These are phyloP conservation scores for Plasmodium inui DNA, from an alignment of 169 alveolate species.

Conservation along the genomic window DNA sequence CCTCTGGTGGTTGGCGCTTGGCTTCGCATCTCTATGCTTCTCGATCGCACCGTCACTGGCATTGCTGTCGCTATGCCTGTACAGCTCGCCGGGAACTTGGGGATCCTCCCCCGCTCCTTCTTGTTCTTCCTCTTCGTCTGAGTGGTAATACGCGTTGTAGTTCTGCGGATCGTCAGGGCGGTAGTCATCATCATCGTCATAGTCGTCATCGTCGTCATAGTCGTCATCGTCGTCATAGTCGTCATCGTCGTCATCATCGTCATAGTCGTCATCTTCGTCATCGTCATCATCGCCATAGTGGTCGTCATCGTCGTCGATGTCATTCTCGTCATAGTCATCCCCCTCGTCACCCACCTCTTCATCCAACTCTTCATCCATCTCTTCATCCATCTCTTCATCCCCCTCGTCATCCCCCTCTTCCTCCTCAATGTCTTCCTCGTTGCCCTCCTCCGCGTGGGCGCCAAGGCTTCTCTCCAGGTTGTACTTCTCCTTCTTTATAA, in stretches of 20 bases:
- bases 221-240: not conserved
- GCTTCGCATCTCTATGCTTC: not conserved
- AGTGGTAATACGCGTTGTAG: not conserved
- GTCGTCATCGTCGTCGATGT: not conserved
- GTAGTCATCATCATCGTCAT: not conserved
- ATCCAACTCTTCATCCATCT: not conserved
- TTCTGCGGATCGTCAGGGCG: not conserved
- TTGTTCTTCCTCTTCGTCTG: conserved; percentile 1
- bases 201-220: not conserved
- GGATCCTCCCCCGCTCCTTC: not conserved
- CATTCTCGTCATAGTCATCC: not conserved
- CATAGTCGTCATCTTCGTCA: not conserved
- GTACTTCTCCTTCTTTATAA: not conserved
- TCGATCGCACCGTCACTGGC: not conserved
- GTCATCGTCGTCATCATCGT: not conserved
- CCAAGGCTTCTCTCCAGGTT: not conserved
- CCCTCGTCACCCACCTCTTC: not conserved
- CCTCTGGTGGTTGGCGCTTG: not conserved
- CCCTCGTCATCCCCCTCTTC: not conserved
- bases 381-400: not conserved
- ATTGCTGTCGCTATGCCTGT: not conserved
- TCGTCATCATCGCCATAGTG: conserved; percentile 28
- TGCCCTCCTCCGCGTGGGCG: not conserved
- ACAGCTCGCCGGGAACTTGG: not conserved
- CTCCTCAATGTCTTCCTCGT: not conserved